These are phyloP conservation scores for Trichosporon asahii DNA, from an alignment of 1,284 basidiomycete genomes.

Conservation along the genomic window DNA sequence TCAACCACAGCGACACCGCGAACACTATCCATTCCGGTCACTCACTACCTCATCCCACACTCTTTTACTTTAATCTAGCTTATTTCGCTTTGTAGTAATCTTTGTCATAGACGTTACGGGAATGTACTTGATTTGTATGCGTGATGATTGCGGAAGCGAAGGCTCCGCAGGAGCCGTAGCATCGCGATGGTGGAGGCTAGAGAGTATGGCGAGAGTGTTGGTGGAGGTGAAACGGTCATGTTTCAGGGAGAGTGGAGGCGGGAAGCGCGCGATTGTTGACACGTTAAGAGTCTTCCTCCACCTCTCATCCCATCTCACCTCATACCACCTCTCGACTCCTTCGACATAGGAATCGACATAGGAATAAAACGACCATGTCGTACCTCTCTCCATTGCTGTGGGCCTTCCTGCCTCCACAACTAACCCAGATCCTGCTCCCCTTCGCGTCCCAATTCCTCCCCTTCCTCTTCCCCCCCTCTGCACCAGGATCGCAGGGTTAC, in stretches of 20 bases:
- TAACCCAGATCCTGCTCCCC: conserved; percentile 36
- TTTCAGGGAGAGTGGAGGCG: conserved; percentile 1
- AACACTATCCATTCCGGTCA: not conserved
- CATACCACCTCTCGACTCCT: not conserved
- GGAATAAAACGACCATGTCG: not conserved
- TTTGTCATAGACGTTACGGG: not conserved
- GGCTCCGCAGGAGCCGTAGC: no score
- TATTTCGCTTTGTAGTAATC: not conserved
- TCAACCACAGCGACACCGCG: not conserved
- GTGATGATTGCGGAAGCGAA: no score
- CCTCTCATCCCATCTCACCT: not conserved
- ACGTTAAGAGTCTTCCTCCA: not conserved
- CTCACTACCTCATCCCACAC: not conserved
- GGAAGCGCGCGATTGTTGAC: not conserved
- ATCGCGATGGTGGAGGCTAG: no score
- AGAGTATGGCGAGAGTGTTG: no score
- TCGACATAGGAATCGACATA: not conserved
- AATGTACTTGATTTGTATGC: not conserved
- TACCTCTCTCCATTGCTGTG: conserved; percentile 36
- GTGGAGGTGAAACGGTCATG: not conserved
- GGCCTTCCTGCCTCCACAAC: conserved; percentile 37
- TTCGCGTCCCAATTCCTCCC: conserved; percentile 30
- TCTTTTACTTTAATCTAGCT: not conserved
- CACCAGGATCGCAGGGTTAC: conserved; percentile 28
- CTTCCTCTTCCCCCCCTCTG: conserved; percentile 32